Percentiles rank a stretch among this genome's conserved stretches.
Evolutionary conservation across 306 rosid species (phyloP).

Genomic region (Prinsepia uniflora): DNA sequence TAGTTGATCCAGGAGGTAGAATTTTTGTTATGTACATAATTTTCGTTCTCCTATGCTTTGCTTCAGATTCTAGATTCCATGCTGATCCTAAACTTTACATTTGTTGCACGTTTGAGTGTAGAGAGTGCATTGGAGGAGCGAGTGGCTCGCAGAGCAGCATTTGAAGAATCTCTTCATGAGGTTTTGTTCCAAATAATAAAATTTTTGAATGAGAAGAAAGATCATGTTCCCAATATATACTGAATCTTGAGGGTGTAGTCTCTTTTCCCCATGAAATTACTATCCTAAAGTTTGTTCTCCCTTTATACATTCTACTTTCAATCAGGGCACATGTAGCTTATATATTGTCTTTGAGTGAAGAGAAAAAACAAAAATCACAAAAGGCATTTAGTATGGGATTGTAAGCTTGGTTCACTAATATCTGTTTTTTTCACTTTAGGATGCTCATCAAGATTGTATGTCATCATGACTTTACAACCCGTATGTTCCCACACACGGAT

Average conservation of each 20-base stretch:
- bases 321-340: neutral
- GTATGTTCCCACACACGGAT: neutral
- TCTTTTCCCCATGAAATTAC: constrained; percentile 83
- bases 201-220: constrained; percentile 95
- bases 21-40: constrained; percentile 17
- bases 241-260: constrained; percentile 64
- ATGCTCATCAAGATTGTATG: neutral
- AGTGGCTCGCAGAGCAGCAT: constrained; percentile 65
- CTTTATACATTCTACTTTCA: neutral
- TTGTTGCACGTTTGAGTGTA: constrained; percentile 27
- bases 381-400: no score
- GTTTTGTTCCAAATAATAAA: constrained; percentile 87
- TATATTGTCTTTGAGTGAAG: neutral
- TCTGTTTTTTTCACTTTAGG: neutral
- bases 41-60: constrained; percentile 17
- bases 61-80: constrained; percentile 1
- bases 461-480: neutral
- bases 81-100: constrained; percentile 1
- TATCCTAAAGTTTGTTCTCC: constrained; percentile 65
- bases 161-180: constrained; percentile 83
- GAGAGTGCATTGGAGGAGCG: constrained; percentile 71
- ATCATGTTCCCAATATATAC: constrained; percentile 90
- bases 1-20: constrained; percentile 73
- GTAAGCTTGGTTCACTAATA: neutral
- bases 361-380: neutral